Evolutionary conservation across 2,329 filamentous ascomycete species (phyloP).

Genomic region (Aspergillus texensis): DNA sequence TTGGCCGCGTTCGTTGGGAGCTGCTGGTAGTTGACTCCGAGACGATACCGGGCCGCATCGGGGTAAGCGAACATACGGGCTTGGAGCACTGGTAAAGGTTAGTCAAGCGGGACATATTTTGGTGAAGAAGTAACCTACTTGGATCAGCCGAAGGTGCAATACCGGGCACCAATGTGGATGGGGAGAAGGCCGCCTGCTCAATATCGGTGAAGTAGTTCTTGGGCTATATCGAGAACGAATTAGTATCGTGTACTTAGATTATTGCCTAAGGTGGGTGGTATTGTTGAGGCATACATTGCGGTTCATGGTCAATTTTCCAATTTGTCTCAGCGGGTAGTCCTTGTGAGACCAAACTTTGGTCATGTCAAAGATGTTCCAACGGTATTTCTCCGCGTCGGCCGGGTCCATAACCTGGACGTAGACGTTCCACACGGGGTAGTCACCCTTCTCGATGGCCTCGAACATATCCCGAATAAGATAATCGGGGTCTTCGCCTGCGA

Average conservation of each 20-base stretch:
- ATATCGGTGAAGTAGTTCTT: conserved; percentile 68
- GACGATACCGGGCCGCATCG: conserved; percentile 51
- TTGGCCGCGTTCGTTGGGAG: conserved; percentile 44
- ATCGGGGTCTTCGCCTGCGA: conserved; percentile 73
- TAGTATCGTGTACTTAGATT: background rate
- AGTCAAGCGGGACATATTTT: background rate
- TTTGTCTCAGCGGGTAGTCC: conserved; percentile 70
- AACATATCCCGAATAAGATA: conserved; percentile 76
- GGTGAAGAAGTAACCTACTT: conserved; percentile 29
- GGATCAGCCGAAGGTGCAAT: conserved; percentile 65
- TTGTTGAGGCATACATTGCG: conserved; percentile 55
- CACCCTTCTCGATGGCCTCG: conserved; percentile 70
- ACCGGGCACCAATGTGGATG: conserved; percentile 66
- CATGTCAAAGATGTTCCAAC: conserved; percentile 80
- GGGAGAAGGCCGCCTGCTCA: conserved; percentile 69
- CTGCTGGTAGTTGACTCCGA: conserved; percentile 47
- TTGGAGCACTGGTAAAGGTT: conserved; percentile 54
- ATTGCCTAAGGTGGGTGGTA: background rate
- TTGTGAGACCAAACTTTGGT: conserved; percentile 85
- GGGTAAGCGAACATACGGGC: conserved; percentile 64
- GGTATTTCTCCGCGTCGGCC: conserved; percentile 70
- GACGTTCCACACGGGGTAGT: conserved; percentile 75
- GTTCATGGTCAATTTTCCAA: conserved; percentile 77
- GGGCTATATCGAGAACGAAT: conserved; percentile 25
- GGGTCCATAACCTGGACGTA: conserved; percentile 75